Percentiles rank a stretch among this genome's conserved stretches.
Conservation (phyloP, 257 asterid genomes). For the Solanum commersonii region DNA sequence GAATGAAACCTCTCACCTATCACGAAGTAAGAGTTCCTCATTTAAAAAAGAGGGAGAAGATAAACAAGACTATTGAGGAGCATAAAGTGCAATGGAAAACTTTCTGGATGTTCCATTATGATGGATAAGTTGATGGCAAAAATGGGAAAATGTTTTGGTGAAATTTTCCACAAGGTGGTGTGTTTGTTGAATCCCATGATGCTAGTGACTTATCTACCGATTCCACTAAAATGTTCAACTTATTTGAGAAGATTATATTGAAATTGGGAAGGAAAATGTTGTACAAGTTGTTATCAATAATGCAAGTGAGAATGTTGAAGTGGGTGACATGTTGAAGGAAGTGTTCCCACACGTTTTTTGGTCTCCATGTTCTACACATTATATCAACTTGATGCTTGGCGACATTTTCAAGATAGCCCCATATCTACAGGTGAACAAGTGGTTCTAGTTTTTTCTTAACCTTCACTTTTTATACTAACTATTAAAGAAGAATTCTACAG, state of each 20-base stretch:
- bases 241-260: not conserved
- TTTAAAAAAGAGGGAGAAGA: not conserved
- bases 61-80: not conserved
- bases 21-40: constrained; percentile 7
- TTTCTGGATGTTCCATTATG: not conserved
- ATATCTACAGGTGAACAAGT: not conserved
- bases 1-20: not conserved
- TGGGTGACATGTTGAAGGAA: not conserved
- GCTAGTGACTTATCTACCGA: not conserved
- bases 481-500: not conserved
- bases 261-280: not conserved
- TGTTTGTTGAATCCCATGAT: not conserved
- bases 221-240: not conserved
- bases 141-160: not conserved
- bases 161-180: not conserved
- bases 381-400: not conserved
- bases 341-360: not conserved
- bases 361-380: not conserved
- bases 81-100: not conserved
- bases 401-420: not conserved
- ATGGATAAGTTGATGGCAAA: not conserved
- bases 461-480: not conserved
- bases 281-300: not conserved
- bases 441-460: not conserved
- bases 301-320: not conserved